Base-by-base conservation (phyloP, 1,139 yeast genomes). In the Magnusiomyces paraingens region DNA sequence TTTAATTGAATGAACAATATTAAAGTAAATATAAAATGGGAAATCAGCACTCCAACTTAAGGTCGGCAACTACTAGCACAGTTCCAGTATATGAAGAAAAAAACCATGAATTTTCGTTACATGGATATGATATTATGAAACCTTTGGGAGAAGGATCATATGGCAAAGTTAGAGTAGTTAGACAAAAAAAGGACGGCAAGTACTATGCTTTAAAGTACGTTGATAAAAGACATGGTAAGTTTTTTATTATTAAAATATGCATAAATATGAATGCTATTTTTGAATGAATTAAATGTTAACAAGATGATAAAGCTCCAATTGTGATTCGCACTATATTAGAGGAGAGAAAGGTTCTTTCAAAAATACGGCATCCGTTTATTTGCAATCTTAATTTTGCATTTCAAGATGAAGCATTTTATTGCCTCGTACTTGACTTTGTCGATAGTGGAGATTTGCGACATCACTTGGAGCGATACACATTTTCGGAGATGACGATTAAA, bases 361-460 rank as follows among this genome's bases (percentile, higher is more conserved):
- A 73, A 40, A 73, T 84, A 38, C 77, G 79, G 59, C 95, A 89
- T 66, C 89, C 87, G 14, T 86, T 87, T 60, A 84, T 89, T 54
- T 95, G 89, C 47, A 86, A 84, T 66, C 71, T 89, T 29, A 84
- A 79, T 62, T 87, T 85, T 65, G 91, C 96, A 1, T 85, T 89
- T 61, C 96, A 88, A 69, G 96, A 88, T 67, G 73, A 78, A 48
- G 75, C 80, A 45, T 86, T 84, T 64, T 77, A 87, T 46, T 89
- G 86, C 66, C 70, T 89, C 54, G 77, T 87, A 12, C 70, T 89
- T 55, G 95, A 89, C 62, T 86, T 85, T 64, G 78, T 87, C 57
- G 86, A 85, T 43, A 96, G 96, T n/a, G 97, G 97, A 8, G 96
- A 89, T 66, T 69, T 89, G 44, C 85, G 91, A 62, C 86, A 80